Percentiles rank a stretch among this genome's conserved stretches.
Conservation (phyloP, 2,329 filamentous ascomycete species). For the Pestalotiopsis sp. region DNA sequence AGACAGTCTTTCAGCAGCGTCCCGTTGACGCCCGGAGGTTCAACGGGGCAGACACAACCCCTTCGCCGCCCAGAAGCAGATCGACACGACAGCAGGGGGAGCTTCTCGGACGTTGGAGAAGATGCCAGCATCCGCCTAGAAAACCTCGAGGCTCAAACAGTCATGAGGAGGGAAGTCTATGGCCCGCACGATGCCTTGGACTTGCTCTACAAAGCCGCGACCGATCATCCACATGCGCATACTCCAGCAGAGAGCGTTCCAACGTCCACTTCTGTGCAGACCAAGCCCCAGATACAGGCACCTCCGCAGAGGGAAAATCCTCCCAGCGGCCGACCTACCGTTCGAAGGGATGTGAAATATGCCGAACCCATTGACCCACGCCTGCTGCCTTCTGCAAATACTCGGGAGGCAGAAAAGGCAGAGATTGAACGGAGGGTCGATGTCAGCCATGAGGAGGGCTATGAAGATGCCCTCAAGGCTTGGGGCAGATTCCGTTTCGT, state of each 20-base stretch:
- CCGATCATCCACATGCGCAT: conserved; percentile 45
- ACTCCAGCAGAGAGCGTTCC: conserved; percentile 27
- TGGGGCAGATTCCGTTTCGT: conserved; percentile 95
- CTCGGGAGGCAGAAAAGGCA: conserved; percentile 25
- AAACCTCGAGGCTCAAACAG: conserved; percentile 65
- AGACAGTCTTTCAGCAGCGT: conserved; percentile 51
- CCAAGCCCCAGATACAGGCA: conserved; percentile 24
- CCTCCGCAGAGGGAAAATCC: conserved; percentile 24
- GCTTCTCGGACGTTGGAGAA: conserved; percentile 40
- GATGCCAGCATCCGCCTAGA: conserved; percentile 65
- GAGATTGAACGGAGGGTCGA: conserved; percentile 49
- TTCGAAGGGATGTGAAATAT: conserved; percentile 25
- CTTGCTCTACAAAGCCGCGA: conserved; percentile 85
- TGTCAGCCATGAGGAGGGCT: conserved; percentile 54
- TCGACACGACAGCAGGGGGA: conserved; percentile 35
- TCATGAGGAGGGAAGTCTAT: conserved; percentile 76
- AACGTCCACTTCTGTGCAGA: conserved; percentile 20
- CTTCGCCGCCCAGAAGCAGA: conserved; percentile 61
- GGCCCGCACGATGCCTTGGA: conserved; percentile 92
- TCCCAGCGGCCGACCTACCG: conserved; percentile 13
- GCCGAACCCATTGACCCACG: conserved; percentile 35
- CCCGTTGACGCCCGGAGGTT: conserved; percentile 69
- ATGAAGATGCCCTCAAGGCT: conserved; percentile 75
- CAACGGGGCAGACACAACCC: conserved; percentile 66
- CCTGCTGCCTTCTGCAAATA: conserved; percentile 24